Percentiles rank a stretch among this genome's conserved stretches.
Evolutionary conservation across 2,329 filamentous ascomycete species (phyloP).

Genomic region (Bipolaris cookei): DNA sequence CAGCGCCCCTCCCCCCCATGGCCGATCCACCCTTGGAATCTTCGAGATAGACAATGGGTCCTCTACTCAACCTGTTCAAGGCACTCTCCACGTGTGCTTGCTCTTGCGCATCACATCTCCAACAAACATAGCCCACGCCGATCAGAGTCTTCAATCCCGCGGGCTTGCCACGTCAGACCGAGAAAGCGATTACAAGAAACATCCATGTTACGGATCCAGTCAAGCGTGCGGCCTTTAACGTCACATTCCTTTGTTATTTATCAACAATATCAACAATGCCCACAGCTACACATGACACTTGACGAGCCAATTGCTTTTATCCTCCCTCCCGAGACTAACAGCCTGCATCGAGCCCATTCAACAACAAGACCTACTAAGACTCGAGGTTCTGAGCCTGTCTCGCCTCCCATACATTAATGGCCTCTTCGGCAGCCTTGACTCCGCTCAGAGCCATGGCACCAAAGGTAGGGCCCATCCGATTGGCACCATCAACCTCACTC

Average conservation of each 20-base stretch:
- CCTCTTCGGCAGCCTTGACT: slow-evolving; percentile 90
- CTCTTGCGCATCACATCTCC: not conserved
- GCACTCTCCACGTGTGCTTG: not conserved
- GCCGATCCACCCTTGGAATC: slow-evolving; percentile 13
- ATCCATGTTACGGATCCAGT: not conserved
- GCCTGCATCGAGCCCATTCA: not conserved
- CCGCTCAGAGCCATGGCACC: slow-evolving; percentile 87
- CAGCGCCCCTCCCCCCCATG: slow-evolving; percentile 12
- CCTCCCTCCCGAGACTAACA: slow-evolving; percentile 4
- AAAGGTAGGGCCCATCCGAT: slow-evolving; percentile 90
- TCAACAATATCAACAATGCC: not conserved
- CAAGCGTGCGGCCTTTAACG: not conserved
- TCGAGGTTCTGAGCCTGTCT: slow-evolving; percentile 78
- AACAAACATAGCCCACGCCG: not conserved
- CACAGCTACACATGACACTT: not conserved
- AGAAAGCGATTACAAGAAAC: not conserved
- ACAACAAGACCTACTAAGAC: slow-evolving; percentile 21
- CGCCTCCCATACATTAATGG: slow-evolving; percentile 75
- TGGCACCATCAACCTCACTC: slow-evolving; percentile 86
- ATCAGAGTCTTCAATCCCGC: slow-evolving; percentile 1
- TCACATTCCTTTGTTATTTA: not conserved
- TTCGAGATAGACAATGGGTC: slow-evolving; percentile 4
- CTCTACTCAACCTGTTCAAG: not conserved
- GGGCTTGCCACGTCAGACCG: slow-evolving; percentile 7
- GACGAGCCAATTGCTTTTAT: not conserved